Conservation (phyloP, 495 filamentous ascomycete species). For the Aspergillus saccharolyticus region DNA sequence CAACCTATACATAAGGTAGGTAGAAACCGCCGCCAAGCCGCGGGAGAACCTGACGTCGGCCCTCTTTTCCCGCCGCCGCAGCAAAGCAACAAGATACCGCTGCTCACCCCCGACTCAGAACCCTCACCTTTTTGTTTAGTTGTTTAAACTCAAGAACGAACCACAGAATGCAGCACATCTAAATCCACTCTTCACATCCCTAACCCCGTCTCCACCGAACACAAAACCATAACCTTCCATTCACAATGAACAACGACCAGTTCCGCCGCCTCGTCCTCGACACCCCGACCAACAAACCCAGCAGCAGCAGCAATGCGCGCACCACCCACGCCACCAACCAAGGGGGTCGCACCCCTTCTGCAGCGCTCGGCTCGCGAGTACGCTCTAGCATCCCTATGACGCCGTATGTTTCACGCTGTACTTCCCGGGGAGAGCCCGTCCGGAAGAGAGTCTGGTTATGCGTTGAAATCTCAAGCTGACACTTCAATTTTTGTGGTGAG, state of each 20-base stretch:
- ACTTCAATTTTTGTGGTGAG: constrained; percentile 15
- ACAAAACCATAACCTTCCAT: not conserved
- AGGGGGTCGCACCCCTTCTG: not conserved
- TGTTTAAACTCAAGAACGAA: too few relatives aligned
- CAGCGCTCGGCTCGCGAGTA: constrained; percentile 48
- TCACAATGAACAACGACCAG: constrained; percentile 88
- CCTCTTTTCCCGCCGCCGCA: too few relatives aligned
- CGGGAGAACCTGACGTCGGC: too few relatives aligned
- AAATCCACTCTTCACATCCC: not conserved
- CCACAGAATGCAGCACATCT: not conserved
- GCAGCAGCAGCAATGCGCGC: constrained; percentile 8
- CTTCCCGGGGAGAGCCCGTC: not conserved
- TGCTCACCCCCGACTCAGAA: too few relatives aligned
- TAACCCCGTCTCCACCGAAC: not conserved
- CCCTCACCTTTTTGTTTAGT: too few relatives aligned
- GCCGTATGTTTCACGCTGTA: constrained; percentile 48
- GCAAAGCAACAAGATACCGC: too few relatives aligned
- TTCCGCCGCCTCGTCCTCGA: constrained; percentile 81
- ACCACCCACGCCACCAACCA: not conserved
- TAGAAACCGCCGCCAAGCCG: too few relatives aligned
- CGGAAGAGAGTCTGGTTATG: not conserved
- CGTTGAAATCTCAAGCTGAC: not conserved
- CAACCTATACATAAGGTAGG: too few relatives aligned
- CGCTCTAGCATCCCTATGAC: constrained; percentile 83
- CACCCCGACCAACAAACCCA: constrained; percentile 24